These are phyloP conservation scores for Calycina marina DNA, from an alignment of 2,329 filamentous ascomycete genomes.

Conservation along the genomic window DNA sequence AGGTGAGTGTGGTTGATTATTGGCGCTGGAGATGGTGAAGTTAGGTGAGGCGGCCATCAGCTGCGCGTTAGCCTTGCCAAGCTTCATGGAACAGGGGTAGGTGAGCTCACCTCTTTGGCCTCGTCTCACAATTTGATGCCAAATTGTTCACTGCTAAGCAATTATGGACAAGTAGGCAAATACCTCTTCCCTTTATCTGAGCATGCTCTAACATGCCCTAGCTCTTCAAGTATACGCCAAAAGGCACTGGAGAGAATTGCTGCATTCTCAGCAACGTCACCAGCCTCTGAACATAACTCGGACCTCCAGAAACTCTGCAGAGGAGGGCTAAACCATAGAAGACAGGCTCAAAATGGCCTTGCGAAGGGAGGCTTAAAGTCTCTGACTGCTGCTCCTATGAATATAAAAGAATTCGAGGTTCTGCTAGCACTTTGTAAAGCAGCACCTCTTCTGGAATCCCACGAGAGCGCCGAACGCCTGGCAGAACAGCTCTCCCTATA, in stretches of 20 bases:
- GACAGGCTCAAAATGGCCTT: slow-evolving; percentile 34
- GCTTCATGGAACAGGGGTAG: too few species aligned
- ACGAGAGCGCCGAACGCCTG: slow-evolving; percentile 62
- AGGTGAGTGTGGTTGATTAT: background rate
- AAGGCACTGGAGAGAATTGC: slow-evolving; percentile 52
- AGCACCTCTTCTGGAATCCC: slow-evolving; percentile 56
- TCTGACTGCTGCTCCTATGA: slow-evolving; percentile 46
- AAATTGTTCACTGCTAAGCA: too few species aligned
- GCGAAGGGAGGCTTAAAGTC: slow-evolving; percentile 27
- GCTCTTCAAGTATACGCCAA: slow-evolving; percentile 41
- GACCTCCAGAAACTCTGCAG: slow-evolving; percentile 48
- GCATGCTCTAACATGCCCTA: slow-evolving; percentile 12
- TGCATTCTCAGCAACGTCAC: slow-evolving; percentile 40
- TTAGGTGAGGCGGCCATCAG: too few species aligned
- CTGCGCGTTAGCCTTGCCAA: too few species aligned
- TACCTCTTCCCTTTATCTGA: slow-evolving; percentile 1
- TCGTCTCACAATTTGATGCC: too few species aligned
- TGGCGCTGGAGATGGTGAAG: too few species aligned
- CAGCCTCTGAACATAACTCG: slow-evolving; percentile 40
- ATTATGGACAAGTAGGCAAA: slow-evolving; percentile 14
- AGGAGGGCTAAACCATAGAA: slow-evolving; percentile 35
- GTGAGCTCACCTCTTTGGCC: too few species aligned
- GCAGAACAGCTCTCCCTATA: slow-evolving; percentile 71
- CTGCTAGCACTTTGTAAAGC: slow-evolving; percentile 84
- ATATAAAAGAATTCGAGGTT: slow-evolving; percentile 80